Percentiles rank a stretch among this genome's conserved stretches.
phyloP scores from a whole-genome alignment of 495 filamentous ascomycete genomes.

The Daldinia loculata region DNA sequence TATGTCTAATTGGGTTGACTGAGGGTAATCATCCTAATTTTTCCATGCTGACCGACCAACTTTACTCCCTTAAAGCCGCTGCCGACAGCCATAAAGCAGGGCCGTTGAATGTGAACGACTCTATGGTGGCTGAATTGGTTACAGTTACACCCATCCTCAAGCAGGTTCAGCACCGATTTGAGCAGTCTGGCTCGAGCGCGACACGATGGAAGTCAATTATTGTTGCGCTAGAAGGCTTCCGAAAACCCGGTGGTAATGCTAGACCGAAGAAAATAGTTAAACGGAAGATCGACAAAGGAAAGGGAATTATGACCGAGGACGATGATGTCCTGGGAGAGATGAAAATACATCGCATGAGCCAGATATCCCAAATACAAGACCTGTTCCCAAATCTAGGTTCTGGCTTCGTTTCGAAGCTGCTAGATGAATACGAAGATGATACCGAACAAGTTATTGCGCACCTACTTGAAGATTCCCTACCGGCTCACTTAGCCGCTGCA shows the following conservation, averaged over 20 bases:
- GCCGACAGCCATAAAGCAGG: constrained; percentile 65
- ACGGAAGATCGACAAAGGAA: constrained; percentile 72
- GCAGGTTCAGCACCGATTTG: constrained; percentile 57
- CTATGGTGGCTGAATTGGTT: constrained; percentile 69
- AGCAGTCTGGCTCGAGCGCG: constrained; percentile 48
- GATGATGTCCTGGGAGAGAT: constrained; percentile 61
- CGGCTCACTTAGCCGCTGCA: constrained; percentile 63
- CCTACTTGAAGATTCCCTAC: constrained; percentile 83
- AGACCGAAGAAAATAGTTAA: constrained; percentile 62
- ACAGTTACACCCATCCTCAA: constrained; percentile 66
- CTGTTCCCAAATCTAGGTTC: constrained; percentile 90
- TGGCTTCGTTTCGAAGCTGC: constrained; percentile 78
- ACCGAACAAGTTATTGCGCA: constrained; percentile 83
- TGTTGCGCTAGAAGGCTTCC: constrained; percentile 61
- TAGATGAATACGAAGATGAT: constrained; percentile 80
- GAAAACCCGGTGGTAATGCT: constrained; percentile 60
- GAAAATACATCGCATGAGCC: constrained; percentile 81
- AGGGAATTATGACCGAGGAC: constrained; percentile 60
- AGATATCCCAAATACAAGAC: constrained; percentile 88
- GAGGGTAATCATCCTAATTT: constrained; percentile 71
- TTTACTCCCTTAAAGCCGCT: constrained; percentile 79
- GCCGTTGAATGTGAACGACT: constrained; percentile 59
- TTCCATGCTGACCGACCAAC: constrained; percentile 77
- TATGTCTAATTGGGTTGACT: constrained; percentile 72
- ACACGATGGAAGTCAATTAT: constrained; percentile 67